Percentiles rank a stretch among this genome's conserved stretches.
These are phyloP conservation scores for Leccinum truebloodii DNA, from an alignment of 768 basidiomycete genomes.

Conservation along the genomic window DNA sequence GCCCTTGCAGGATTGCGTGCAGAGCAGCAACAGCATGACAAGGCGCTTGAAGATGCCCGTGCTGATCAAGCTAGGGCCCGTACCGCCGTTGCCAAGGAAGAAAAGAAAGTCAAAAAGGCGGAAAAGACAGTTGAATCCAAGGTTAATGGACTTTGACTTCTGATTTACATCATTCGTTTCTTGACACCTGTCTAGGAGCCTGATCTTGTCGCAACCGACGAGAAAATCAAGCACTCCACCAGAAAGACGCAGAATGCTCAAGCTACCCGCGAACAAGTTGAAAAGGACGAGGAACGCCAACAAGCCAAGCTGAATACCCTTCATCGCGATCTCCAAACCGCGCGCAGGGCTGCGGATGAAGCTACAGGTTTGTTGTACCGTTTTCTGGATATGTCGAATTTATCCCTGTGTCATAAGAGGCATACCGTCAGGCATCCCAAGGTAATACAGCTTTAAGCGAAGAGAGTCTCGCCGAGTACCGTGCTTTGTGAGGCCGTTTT, in stretches of 20 bases:
- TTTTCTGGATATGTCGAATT: not conserved
- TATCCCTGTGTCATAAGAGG: constrained; percentile 49
- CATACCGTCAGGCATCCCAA: constrained; percentile 69
- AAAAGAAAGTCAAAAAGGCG: constrained; percentile 85
- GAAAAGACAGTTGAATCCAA: constrained; percentile 88
- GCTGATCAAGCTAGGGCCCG: constrained; percentile 80
- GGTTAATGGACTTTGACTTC: constrained; percentile 42
- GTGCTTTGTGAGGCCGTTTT: constrained; percentile 20
- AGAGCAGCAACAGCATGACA: constrained; percentile 70
- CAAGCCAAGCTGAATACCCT: constrained; percentile 54
- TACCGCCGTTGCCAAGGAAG: constrained; percentile 74
- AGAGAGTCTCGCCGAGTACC: constrained; percentile 85
- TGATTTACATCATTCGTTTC: not conserved
- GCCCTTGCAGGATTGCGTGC: constrained; percentile 66
- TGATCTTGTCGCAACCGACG: constrained; percentile 78
- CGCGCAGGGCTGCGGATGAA: constrained; percentile 67
- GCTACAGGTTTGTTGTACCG: constrained; percentile 64
- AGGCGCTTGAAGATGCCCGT: constrained; percentile 70
- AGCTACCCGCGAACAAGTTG: constrained; percentile 61
- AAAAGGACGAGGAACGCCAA: constrained; percentile 56
- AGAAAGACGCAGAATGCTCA: constrained; percentile 75
- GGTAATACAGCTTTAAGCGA: constrained; percentile 78
- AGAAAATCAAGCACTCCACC: constrained; percentile 83
- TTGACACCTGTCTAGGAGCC: constrained; percentile 61
- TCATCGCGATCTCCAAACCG: constrained; percentile 63